These are phyloP conservation scores for Boletus tylopilopsis DNA, from an alignment of 768 basidiomycete genomes.

Conservation along the genomic window DNA sequence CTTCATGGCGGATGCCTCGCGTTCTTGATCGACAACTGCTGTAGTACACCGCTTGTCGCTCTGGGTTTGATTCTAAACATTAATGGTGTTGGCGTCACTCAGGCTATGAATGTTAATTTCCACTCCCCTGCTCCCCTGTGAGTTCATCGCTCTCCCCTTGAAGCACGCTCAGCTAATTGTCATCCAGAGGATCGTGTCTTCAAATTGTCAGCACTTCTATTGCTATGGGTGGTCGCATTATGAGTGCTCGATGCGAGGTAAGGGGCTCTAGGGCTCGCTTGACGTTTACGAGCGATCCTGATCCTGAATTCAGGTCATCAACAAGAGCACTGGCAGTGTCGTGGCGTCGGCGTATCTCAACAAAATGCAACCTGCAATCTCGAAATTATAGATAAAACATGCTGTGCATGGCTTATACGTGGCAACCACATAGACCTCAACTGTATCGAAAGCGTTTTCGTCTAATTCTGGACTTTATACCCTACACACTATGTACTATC, in stretches of 20 bases:
- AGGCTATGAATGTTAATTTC: constrained; percentile 65
- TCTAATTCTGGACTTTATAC: constrained; percentile 17
- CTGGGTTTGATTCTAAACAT: constrained; percentile 55
- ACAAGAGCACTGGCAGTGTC: constrained; percentile 53
- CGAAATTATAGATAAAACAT: constrained; percentile 40
- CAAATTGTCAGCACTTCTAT: constrained; percentile 62
- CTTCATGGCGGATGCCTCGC: constrained; percentile 74
- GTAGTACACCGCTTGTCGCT: constrained; percentile 63
- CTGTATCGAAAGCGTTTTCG: constrained; percentile 20
- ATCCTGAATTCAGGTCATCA: constrained; percentile 43
- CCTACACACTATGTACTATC: constrained; percentile 22
- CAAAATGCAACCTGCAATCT: constrained; percentile 64
- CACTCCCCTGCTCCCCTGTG: constrained; percentile 65
- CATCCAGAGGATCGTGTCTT: constrained; percentile 52
- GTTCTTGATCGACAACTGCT: constrained; percentile 73
- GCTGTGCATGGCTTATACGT: constrained; percentile 5
- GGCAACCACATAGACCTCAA: constrained; percentile 16
- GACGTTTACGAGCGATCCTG: neutral
- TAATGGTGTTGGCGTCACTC: constrained; percentile 75
- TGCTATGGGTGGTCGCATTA: constrained; percentile 62
- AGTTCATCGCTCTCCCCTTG: constrained; percentile 23
- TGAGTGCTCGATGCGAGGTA: constrained; percentile 72
- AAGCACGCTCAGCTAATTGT: constrained; percentile 5
- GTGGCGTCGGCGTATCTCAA: constrained; percentile 65
- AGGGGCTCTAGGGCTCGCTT: constrained; percentile 14